A percentile compares a stretch with the other conserved stretches of the same genome.
Conservation (phyloP, 2,329 filamentous ascomycete genomes). For the Fusarium zealandicum region DNA sequence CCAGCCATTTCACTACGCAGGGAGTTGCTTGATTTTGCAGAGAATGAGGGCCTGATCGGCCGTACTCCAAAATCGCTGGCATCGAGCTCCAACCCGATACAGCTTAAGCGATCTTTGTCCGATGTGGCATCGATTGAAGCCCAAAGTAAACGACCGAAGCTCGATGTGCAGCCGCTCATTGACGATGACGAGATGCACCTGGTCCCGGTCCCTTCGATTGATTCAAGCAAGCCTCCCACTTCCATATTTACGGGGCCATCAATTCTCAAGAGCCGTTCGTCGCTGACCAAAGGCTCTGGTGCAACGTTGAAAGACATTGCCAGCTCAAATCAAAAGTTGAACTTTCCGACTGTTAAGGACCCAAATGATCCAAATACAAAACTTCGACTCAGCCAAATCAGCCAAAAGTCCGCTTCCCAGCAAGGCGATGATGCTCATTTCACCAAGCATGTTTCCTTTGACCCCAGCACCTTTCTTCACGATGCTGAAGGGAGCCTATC, state of each 20-base stretch:
- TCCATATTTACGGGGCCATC: constrained; percentile 1
- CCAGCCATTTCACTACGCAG: constrained; percentile 49
- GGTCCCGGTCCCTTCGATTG: constrained; percentile 18
- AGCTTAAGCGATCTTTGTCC: constrained; percentile 19
- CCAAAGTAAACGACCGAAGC: constrained; percentile 13
- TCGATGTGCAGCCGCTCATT: not conserved
- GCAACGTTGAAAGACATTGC: constrained; percentile 10
- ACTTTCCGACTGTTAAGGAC: constrained; percentile 81
- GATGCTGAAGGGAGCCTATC: constrained; percentile 1
- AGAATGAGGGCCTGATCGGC: constrained; percentile 46
- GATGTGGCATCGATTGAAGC: not conserved
- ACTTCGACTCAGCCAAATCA: constrained; percentile 71
- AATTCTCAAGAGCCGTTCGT: constrained; percentile 8
- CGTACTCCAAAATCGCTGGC: constrained; percentile 25
- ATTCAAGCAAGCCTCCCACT: constrained; percentile 1
- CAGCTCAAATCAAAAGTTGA: constrained; percentile 54
- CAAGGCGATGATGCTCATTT: constrained; percentile 50
- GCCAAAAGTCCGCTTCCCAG: constrained; percentile 54
- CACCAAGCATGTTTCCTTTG: constrained; percentile 37
- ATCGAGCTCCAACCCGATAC: not conserved
- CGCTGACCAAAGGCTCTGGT: not conserved
- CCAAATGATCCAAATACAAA: constrained; percentile 69
- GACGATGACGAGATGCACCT: constrained; percentile 17
- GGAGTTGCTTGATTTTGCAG: constrained; percentile 51
- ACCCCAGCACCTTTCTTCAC: constrained; percentile 19